Conservation (phyloP, 345 rosid species). For the Dipteronia dyeriana region DNA sequence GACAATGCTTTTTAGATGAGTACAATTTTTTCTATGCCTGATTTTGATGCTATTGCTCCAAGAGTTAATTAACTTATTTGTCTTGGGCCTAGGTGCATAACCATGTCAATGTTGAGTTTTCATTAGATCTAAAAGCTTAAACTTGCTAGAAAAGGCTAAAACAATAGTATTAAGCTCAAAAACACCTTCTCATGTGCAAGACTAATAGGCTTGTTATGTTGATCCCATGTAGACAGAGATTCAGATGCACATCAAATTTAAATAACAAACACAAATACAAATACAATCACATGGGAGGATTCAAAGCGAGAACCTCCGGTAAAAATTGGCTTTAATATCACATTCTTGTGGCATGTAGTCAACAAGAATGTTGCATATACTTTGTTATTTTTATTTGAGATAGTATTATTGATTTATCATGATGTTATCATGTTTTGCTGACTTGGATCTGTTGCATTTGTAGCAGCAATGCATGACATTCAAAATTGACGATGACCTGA, state of each 20-base stretch:
- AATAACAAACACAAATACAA: not conserved
- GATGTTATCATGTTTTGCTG: conserved; percentile 5
- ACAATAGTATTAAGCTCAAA: not conserved
- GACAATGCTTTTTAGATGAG: not conserved
- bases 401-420: not conserved
- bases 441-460: conserved; percentile 23
- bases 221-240: not conserved
- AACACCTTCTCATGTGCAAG: not conserved
- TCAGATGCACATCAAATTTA: not conserved
- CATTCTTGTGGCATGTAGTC: not conserved
- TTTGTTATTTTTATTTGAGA: not conserved
- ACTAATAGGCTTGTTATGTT: not conserved
- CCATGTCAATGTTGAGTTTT: not conserved
- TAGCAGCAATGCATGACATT: conserved; percentile 61
- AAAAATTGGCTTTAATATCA: not conserved
- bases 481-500: conserved; percentile 52
- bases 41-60: not conserved
- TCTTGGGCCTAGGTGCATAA: not conserved
- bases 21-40: conserved; percentile 2
- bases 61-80: not conserved
- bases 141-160: not conserved
- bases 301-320: not conserved
- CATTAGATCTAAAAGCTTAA: not conserved
- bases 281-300: not conserved
- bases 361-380: not conserved